A percentile compares a stretch with the other conserved stretches of the same genome.
These are phyloP conservation scores for Litchi chinensis DNA, from an alignment of 345 rosid species.

Conservation along the genomic window DNA sequence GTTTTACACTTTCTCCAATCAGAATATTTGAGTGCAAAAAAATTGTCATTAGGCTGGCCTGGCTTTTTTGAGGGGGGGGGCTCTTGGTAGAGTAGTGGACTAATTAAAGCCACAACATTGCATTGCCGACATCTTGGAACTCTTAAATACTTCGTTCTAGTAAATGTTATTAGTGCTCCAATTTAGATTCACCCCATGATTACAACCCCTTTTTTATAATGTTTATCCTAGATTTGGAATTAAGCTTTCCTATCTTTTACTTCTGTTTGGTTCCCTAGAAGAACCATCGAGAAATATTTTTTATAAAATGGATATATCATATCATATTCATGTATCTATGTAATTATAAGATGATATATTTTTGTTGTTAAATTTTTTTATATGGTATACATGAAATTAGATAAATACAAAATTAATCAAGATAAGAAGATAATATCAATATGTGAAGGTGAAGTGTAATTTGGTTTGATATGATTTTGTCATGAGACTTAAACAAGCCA, in stretches of 20 bases:
- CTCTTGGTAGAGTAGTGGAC: neutral
- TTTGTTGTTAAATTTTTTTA: too few species aligned
- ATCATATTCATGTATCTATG: too few species aligned
- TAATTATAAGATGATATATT: too few species aligned
- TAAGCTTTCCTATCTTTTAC: neutral
- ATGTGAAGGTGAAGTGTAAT: neutral
- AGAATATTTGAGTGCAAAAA: neutral
- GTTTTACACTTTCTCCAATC: conserved; percentile 25
- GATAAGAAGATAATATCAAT: neutral
- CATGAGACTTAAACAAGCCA: conserved; percentile 23
- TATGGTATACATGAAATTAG: too few species aligned
- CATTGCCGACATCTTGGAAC: conserved; percentile 49
- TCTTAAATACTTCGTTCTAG: conserved; percentile 30
- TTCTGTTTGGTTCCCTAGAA: neutral
- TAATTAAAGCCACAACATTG: neutral
- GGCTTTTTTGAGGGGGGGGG: neutral
- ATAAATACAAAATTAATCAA: too few species aligned
- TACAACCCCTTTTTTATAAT: neutral
- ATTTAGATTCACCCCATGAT: conserved; percentile 42
- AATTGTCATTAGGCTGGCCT: neutral
- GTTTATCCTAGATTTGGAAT: too few species aligned
- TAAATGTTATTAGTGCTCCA: conserved; percentile 28
- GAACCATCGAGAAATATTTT: neutral
- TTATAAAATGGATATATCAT: neutral
- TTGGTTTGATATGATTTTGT: neutral